These are phyloP conservation scores for Leptomonas pyrrhocoris DNA, from an alignment of 208 protist species.

Conservation along the genomic window DNA sequence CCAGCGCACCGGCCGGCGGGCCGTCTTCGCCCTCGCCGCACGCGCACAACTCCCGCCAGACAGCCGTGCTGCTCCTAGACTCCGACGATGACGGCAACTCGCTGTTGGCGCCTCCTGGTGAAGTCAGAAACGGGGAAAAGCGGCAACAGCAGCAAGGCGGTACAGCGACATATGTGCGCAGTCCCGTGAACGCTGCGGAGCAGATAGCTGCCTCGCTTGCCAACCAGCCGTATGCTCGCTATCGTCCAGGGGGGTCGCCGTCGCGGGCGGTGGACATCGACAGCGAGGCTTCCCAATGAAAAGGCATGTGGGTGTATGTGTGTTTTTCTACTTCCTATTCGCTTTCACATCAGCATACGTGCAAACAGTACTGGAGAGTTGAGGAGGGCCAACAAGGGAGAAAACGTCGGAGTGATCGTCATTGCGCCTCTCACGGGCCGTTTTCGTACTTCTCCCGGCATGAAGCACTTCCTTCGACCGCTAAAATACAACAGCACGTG, in stretches of 20 bases:
- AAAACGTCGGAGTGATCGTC: too few species aligned
- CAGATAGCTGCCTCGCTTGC: slow-evolving; percentile 16
- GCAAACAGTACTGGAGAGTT: too few species aligned
- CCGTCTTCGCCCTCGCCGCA: background rate
- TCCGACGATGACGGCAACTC: slow-evolving; percentile 19
- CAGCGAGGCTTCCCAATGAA: slow-evolving; percentile 17
- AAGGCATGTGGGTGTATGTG: too few species aligned
- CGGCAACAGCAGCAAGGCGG: slow-evolving; percentile 3
- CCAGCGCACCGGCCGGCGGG: background rate
- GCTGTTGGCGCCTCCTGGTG: background rate
- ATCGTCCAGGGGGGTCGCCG: slow-evolving; percentile 35
- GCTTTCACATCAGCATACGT: too few species aligned
- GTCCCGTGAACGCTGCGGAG: background rate
- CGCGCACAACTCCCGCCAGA: slow-evolving; percentile 15
- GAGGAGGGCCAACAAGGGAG: too few species aligned
- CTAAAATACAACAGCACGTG: too few species aligned
- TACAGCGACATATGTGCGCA: background rate
- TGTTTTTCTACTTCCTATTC: too few species aligned
- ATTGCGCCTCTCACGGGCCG: too few species aligned
- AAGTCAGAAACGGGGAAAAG: background rate
- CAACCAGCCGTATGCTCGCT: slow-evolving; percentile 30
- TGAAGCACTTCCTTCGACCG: too few species aligned
- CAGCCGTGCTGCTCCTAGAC: slow-evolving; percentile 30
- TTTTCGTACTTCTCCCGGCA: too few species aligned
- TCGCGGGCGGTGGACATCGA: slow-evolving; percentile 39